These are phyloP conservation scores for Lentinula guzmanii DNA, from an alignment of 768 basidiomycete species.

Conservation along the genomic window DNA sequence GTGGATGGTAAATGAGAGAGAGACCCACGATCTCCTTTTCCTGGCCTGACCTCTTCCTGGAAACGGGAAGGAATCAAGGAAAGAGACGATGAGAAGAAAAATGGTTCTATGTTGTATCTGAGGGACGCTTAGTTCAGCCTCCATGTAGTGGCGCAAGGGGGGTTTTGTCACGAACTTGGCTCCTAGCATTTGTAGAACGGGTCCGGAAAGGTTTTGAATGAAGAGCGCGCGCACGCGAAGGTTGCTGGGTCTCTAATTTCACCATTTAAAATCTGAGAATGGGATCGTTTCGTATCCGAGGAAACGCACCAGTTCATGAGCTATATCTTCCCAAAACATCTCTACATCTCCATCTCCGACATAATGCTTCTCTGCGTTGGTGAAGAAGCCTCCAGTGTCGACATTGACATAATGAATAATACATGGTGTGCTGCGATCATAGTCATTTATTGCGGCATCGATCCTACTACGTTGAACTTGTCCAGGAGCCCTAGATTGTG, in stretches of 20 bases:
- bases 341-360: constrained; percentile 19
- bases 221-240: constrained; percentile 46
- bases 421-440: constrained; percentile 19
- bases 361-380: constrained; percentile 17
- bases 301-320: constrained; percentile 6
- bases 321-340: constrained; percentile 31
- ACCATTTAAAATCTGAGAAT: not conserved
- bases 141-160: not conserved
- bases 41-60: constrained; percentile 37
- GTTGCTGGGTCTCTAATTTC: constrained; percentile 22
- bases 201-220: constrained; percentile 41
- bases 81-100: constrained; percentile 58
- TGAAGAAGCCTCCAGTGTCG: constrained; percentile 27
- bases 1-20: not conserved
- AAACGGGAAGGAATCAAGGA: constrained; percentile 68
- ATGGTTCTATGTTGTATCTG: constrained; percentile 55
- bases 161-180: constrained; percentile 31
- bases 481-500: constrained; percentile 45
- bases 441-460: constrained; percentile 22
- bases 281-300: not conserved
- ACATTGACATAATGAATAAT: constrained; percentile 36
- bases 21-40: constrained; percentile 47
- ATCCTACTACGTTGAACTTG: constrained; percentile 38
- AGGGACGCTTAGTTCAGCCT: not conserved
- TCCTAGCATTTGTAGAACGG: constrained; percentile 52